Base-by-base conservation (phyloP, 2,329 filamentous ascomycete genomes). In the Epichloe amarillans region DNA sequence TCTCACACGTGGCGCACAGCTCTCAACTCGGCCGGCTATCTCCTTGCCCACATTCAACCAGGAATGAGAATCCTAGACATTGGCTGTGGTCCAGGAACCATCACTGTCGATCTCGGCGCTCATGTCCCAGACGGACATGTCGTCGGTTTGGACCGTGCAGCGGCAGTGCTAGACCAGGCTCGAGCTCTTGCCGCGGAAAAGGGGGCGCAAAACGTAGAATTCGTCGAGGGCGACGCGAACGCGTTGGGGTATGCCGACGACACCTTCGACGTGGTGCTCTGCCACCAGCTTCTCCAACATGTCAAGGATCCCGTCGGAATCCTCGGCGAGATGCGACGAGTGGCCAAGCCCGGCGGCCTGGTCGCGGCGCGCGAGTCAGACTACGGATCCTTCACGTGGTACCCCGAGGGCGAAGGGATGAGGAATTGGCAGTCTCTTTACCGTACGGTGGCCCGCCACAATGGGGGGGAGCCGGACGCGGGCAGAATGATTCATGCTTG, bases 21-120 rank as follows among this genome's bases (percentile, higher is more conserved):
- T 33, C 60, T 67, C n/a, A 63, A 64, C n/a, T 68, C 68, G 42
- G 71, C 70, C 2, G 62, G 61, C 50, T 70, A 69, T 53, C 58
- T 74, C 3, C 54, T 73, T 2, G 67, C 68, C 0, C 57, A 71
- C 55, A 61, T 74, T 53, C 62, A 66, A 39, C 57, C 62, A 0
- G 57, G 60, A 6, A 64, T 69, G 61, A 57, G 53, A 19, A 63
- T 75, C 44, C 68, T 75, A 49, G 72, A 75, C 54, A 62, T 74
- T 35, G 72, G 72, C 49, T 73, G 72, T 58, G 73, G 73, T 0
- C 70, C 73, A 0, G 73, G 72, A 4, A 72, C 68, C 45, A 75
- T 76, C 60, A 72, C 71, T 11, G 62, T 63, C 0, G 68, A 67
- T 36, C 61, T 75, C 26, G 64, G 63, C 43, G 57, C 61, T n/a